Conservation (phyloP, 106 monocot genomes). For the Chionographis japonica region DNA sequence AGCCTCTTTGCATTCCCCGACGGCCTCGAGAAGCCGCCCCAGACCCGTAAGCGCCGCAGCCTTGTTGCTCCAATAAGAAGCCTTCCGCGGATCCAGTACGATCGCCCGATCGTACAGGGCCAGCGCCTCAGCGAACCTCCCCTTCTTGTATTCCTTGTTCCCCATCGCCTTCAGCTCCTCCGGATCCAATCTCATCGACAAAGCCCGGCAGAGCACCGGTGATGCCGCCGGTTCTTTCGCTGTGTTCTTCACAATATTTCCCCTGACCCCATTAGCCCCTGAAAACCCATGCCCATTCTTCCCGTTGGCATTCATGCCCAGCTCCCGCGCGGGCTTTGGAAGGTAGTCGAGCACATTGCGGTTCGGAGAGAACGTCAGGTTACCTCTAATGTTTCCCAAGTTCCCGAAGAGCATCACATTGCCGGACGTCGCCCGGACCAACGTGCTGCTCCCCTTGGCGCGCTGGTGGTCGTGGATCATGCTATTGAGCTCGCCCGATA, state of each 20-base stretch:
- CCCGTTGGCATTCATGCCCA: neutral
- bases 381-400: conserved; percentile 43
- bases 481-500: conserved; percentile 44
- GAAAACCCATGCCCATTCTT: neutral
- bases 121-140: conserved; percentile 47
- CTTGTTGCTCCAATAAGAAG: conserved; percentile 54
- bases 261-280: neutral
- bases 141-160: conserved; percentile 54
- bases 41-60: conserved; percentile 45
- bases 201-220: conserved; percentile 31
- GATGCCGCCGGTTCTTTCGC: neutral
- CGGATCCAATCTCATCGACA: conserved; percentile 34
- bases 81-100: conserved; percentile 25
- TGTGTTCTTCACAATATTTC: conserved; percentile 7
- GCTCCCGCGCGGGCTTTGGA: no score
- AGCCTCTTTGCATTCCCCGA: conserved; percentile 44
- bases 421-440: conserved; percentile 57
- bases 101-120: conserved; percentile 46
- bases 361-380: neutral
- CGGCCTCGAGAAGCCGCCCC: conserved; percentile 55
- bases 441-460: conserved; percentile 21
- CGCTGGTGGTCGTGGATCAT: conserved; percentile 51
- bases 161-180: conserved; percentile 66
- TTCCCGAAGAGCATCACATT: conserved; percentile 65
- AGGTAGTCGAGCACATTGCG: neutral